Base-by-base conservation (phyloP, 176 grass and related monocot species). In the Metroxylon sagu region DNA sequence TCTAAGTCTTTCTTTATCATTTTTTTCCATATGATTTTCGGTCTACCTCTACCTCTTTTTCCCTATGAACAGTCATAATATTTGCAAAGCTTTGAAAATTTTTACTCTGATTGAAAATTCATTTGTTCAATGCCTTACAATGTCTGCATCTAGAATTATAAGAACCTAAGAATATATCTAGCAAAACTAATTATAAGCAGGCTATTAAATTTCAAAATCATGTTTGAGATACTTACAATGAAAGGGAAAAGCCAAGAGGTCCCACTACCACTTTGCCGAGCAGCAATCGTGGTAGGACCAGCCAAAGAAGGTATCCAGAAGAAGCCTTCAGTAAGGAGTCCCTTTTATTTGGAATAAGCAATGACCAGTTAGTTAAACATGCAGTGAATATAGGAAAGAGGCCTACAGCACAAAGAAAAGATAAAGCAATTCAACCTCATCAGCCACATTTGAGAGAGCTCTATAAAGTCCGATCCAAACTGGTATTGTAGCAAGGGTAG, bases 301-400 rank as follows among this genome's bases (percentile, higher is more conserved):
- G 87, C 77, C 83, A 97, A 88, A 80, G 92, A 97, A 85, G 92
- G 92, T 79, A 97, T 91, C 92, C 92, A 97, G 52, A 97, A 97
- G 70, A 97, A 97, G 1, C 92, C 83, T 79, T 97, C 92, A 52
- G 78, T 88, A 74, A 97, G 80, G 76, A 97, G 92, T 71, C 92
- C 92, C 92, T 95, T 71, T 15, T 49, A 57, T 69, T 43, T 43
- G 3, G 35, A 43, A 43, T 43, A 43, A 43, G 35, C 35, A 43
- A 43, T 43, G 35, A 43, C 8, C 35, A 43, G 35, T 43, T 43
- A 12, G 35, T 43, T 43, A 12, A 43, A 43, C 1, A 43, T 12
- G 10, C 3, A 14, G 35, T 43, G 35, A 10, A 48, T 16, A 51
- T 16, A 23, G 60, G 5, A 50, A 77, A 25, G 48, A 76, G 56